These are phyloP conservation scores for Sporothrix humicola DNA, from an alignment of 2,329 filamentous ascomycete genomes.

Conservation along the genomic window DNA sequence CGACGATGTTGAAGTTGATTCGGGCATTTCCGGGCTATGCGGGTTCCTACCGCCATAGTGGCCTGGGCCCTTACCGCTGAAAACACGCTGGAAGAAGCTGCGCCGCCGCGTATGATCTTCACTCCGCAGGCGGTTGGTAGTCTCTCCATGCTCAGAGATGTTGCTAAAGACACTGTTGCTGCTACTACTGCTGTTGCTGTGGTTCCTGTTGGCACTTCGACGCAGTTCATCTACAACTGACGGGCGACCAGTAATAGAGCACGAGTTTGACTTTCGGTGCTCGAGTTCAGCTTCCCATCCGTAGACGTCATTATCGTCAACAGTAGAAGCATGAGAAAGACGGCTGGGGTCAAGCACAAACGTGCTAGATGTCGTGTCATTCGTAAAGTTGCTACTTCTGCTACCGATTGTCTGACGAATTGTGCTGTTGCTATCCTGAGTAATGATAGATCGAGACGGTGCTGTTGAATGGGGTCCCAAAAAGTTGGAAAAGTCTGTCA, in stretches of 20 bases:
- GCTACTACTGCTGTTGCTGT: conserved; percentile 25
- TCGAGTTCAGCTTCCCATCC: conserved; percentile 61
- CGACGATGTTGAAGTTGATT: neutral
- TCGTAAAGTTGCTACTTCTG: neutral
- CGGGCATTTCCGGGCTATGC: neutral
- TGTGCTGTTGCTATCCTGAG: conserved; percentile 1
- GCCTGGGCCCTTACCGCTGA: conserved; percentile 40
- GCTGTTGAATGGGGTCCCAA: conserved; percentile 39
- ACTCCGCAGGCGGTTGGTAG: conserved; percentile 36
- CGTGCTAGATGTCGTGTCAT: neutral
- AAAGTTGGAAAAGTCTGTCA: conserved; percentile 48
- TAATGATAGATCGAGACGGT: neutral
- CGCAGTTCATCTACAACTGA: conserved; percentile 35
- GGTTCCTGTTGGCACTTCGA: conserved; percentile 9
- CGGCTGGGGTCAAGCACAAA: neutral
- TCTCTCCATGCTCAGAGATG: conserved; percentile 37
- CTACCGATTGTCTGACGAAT: conserved; percentile 14
- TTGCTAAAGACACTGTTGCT: conserved; percentile 35
- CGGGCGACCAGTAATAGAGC: neutral
- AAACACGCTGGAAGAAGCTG: conserved; percentile 51
- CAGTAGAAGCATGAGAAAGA: conserved; percentile 34
- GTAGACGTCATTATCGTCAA: conserved; percentile 51
- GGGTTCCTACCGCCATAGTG: neutral
- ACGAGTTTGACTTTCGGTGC: conserved; percentile 40
- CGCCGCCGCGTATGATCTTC: conserved; percentile 41